Percentiles rank a stretch among this genome's conserved stretches.
These are phyloP conservation scores for Tulasnella sp. DNA, from an alignment of 768 basidiomycete genomes.

Conservation along the genomic window DNA sequence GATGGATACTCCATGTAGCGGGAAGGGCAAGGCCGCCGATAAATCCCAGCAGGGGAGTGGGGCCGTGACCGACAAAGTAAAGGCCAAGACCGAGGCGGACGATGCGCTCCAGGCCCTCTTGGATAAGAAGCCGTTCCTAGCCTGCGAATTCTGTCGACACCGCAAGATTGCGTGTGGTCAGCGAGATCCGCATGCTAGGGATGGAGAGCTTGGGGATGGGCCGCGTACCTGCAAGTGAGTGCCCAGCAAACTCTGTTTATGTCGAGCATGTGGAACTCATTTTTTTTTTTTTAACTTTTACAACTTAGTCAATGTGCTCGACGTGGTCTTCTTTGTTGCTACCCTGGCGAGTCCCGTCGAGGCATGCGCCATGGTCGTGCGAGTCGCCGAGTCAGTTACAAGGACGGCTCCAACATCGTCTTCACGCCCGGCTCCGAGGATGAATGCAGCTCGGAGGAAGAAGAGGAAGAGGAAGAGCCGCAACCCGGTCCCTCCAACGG, in stretches of 20 bases:
- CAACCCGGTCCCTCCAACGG: neutral
- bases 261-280: no score
- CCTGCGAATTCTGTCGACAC: constrained; percentile 11
- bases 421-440: neutral
- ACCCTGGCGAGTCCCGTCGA: constrained; percentile 14
- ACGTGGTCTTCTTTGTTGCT: constrained; percentile 4
- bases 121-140: constrained; percentile 16
- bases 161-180: constrained; percentile 15
- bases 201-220: constrained; percentile 3
- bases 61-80: no score
- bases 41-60: neutral
- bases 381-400: neutral
- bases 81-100: neutral
- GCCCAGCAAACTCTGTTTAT: neutral
- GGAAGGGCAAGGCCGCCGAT: neutral
- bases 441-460: neutral
- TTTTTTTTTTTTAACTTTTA: neutral
- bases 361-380: constrained; percentile 1
- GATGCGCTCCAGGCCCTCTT: neutral
- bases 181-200: neutral
- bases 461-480: neutral
- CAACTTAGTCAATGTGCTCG: constrained; percentile 10
- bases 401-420: constrained; percentile 3
- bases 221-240: constrained; percentile 14
- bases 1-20: neutral